Percentiles rank a stretch among this genome's conserved stretches.
Conservation (phyloP, 2,329 filamentous ascomycete genomes). For the Gremmenia infestans region DNA sequence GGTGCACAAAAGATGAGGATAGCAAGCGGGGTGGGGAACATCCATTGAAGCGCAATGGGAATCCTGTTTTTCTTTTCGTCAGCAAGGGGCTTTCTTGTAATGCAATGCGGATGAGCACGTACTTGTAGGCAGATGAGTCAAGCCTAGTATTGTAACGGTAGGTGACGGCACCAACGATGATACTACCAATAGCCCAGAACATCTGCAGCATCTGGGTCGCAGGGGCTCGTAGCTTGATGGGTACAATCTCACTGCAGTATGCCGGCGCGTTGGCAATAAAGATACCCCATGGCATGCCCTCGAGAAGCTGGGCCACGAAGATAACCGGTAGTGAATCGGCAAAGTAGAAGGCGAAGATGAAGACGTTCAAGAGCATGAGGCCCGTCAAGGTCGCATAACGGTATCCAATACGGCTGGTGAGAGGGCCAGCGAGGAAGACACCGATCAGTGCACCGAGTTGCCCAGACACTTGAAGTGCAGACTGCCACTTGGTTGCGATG, state of each 20-base stretch:
- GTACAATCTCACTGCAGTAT: constrained; percentile 58
- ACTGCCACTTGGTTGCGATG: constrained; percentile 53
- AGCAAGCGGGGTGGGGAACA: constrained; percentile 47
- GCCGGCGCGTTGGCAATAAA: constrained; percentile 62
- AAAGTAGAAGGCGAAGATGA: constrained; percentile 39
- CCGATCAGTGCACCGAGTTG: constrained; percentile 56
- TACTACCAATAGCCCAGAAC: constrained; percentile 59
- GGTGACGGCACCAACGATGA: constrained; percentile 54
- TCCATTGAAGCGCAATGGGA: constrained; percentile 48
- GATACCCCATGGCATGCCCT: constrained; percentile 61
- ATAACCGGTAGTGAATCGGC: constrained; percentile 39
- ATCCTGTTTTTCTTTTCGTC: constrained; percentile 32
- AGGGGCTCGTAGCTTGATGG: constrained; percentile 51
- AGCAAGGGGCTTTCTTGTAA: constrained; percentile 5
- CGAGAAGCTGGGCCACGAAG: constrained; percentile 51
- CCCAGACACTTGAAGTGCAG: constrained; percentile 49
- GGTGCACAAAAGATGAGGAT: constrained; percentile 44
- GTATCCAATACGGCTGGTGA: constrained; percentile 55
- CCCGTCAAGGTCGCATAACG: constrained; percentile 52
- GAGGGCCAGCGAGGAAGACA: constrained; percentile 54
- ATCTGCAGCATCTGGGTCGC: constrained; percentile 60
- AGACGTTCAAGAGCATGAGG: constrained; percentile 50
- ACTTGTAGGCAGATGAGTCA: constrained; percentile 39
- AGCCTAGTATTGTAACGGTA: constrained; percentile 44
- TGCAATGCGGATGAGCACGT: constrained; percentile 23